These are phyloP conservation scores for Salix brachista DNA, from an alignment of 345 rosid species.

Conservation along the genomic window DNA sequence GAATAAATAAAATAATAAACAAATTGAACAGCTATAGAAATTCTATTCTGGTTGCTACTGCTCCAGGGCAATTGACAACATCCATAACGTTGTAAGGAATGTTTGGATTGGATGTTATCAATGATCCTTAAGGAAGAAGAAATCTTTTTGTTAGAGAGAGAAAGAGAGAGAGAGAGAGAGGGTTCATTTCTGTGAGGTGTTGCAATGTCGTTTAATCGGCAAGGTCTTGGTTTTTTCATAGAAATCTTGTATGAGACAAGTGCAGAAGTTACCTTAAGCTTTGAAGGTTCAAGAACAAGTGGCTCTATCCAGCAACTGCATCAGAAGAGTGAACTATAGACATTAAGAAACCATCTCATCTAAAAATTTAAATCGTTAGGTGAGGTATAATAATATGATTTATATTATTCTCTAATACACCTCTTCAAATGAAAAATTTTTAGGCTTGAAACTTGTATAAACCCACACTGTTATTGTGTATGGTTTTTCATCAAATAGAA, in stretches of 20 bases:
- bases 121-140: neutral
- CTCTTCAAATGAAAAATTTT: too few species aligned
- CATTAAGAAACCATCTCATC: too few species aligned
- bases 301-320: neutral
- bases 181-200: neutral
- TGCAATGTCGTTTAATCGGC: neutral
- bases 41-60: neutral
- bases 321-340: neutral
- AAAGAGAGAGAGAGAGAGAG: neutral
- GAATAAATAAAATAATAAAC: neutral
- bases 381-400: too few species aligned
- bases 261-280: constrained; percentile 7
- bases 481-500: too few species aligned
- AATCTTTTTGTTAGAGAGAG: neutral
- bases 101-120: neutral
- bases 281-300: neutral
- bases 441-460: too few species aligned
- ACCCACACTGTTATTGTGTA: too few species aligned
- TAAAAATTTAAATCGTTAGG: too few species aligned
- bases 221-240: neutral
- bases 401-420: too few species aligned
- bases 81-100: neutral
- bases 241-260: neutral
- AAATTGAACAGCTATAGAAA: neutral
- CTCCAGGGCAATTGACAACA: neutral